phyloP scores from a whole-genome alignment of 257 asterid genomes.

The Oldenlandia corymbosa region DNA sequence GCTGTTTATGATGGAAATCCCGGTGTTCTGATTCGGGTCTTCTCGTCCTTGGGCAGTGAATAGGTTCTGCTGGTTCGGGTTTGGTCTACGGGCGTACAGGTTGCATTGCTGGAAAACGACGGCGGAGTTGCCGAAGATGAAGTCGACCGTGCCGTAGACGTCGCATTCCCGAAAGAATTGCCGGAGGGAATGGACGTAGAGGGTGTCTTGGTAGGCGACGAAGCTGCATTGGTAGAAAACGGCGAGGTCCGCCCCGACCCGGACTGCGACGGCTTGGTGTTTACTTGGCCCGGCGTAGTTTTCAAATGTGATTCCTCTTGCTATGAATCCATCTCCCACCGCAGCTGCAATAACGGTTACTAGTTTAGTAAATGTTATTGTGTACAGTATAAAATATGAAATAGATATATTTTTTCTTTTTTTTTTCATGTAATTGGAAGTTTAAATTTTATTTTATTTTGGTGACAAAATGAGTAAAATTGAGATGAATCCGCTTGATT shows the following conservation, averaged over 20 bases:
- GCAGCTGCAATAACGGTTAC: slow-evolving; percentile 44
- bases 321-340: slow-evolving; percentile 77
- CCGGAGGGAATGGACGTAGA: slow-evolving; percentile 85
- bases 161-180: slow-evolving; percentile 92
- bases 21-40: slow-evolving; percentile 94
- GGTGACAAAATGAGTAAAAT: too few relatives aligned
- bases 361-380: too few relatives aligned
- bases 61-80: slow-evolving; percentile 56
- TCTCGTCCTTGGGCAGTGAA: slow-evolving; percentile 97
- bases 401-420: too few relatives aligned
- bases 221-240: slow-evolving; percentile 86
- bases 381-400: too few relatives aligned
- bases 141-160: slow-evolving; percentile 86
- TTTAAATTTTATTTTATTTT: too few relatives aligned
- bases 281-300: slow-evolving; percentile 93
- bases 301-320: slow-evolving; percentile 77
- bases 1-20: slow-evolving; percentile 68
- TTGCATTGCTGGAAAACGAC: slow-evolving; percentile 76
- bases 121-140: slow-evolving; percentile 96
- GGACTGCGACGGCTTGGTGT: slow-evolving; percentile 93
- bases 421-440: too few relatives aligned
- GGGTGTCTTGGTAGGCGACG: slow-evolving; percentile 92
- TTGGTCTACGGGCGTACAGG: slow-evolving; percentile 78
- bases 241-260: slow-evolving; percentile 84
- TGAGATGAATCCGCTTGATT: too few relatives aligned